Evolutionary conservation across 331 rosid species (phyloP), one percentile per base, ranked within the genome.

Genomic region (Malus hybrid): DNA sequence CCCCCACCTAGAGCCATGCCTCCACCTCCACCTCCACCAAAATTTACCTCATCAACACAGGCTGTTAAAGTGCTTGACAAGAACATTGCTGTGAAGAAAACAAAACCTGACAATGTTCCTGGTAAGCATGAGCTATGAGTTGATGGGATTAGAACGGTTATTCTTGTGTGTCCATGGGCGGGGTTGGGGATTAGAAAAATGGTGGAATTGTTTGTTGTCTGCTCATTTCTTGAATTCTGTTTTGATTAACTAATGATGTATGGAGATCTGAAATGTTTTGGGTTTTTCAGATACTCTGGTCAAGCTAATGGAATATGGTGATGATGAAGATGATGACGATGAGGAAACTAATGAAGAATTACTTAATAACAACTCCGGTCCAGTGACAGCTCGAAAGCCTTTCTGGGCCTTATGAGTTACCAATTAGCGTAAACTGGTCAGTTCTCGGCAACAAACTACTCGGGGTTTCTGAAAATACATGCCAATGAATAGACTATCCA

Each of bases 271-370:
- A n/a, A 22, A 14, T 5, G 4, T 11, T 50, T 57, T 42, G 63
- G 70, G 66, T 75, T 36, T 79, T 76, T 80, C 97, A 92, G 97
- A 92, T 80, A 92, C 99, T 66, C 65, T 95, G 86, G 81, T 92
- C 77, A 88, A 89, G 87, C 88, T 95, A 64, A 89, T 95, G 97
- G 99, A 95, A 79, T 95, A 95, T 74, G 97, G 99, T 33, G 99
- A 92, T 13, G 99, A 93, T 29, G 99, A 44, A 10, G 50, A 93
- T 31, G 98, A 93, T 7, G 96, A 92, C 80, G 50, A 66, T 4
- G 96, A 92, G 36, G 96, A 88, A 65, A 67, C 79, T 22, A 73
- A 72, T 10, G 88, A 79, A 71, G 89, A 92, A 57, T 74, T 86
- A 15, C 80, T 71, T 74, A 59, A 79, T 76, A 27, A 70, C 67